Conservation (phyloP, 192 early-diverging fungal species). For the Gigaspora rosea region DNA sequence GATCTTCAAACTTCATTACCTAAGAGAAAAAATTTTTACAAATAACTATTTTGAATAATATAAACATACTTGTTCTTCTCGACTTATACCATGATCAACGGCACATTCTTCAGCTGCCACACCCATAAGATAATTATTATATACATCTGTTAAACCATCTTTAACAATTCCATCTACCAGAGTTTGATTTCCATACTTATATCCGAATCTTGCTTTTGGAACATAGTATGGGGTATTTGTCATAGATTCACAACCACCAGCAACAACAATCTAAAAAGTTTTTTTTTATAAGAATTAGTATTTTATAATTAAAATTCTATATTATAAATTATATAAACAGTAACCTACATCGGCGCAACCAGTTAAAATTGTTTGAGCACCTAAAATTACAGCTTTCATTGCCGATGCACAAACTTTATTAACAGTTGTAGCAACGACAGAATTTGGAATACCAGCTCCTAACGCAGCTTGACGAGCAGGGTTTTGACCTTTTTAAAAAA, state of each 20-base stretch:
- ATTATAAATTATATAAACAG: too few species aligned
- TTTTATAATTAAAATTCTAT: neutral
- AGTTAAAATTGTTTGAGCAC: conserved; percentile 72
- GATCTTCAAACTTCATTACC: neutral
- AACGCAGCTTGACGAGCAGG: conserved; percentile 82
- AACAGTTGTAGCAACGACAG: conserved; percentile 71
- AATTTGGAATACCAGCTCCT: conserved; percentile 66
- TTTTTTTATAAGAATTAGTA: conserved; percentile 8
- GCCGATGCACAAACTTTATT: conserved; percentile 86
- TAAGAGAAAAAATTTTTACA: neutral
- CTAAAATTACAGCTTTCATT: conserved; percentile 78
- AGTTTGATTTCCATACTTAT: conserved; percentile 71
- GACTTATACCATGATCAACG: conserved; percentile 69
- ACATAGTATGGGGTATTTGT: conserved; percentile 81
- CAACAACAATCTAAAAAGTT: conserved; percentile 55
- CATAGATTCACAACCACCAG: conserved; percentile 82
- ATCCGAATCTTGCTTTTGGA: conserved; percentile 75
- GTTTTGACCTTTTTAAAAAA: conserved; percentile 66
- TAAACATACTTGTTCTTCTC: conserved; percentile 66
- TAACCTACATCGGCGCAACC: conserved; percentile 65
- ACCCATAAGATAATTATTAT: conserved; percentile 75
- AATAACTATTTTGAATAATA: neutral
- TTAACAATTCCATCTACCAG: conserved; percentile 75
- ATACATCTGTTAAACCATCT: conserved; percentile 79
- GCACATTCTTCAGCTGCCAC: conserved; percentile 82